Conservation (phyloP, 2,329 filamentous ascomycete genomes). For the Xylaria sp. region DNA sequence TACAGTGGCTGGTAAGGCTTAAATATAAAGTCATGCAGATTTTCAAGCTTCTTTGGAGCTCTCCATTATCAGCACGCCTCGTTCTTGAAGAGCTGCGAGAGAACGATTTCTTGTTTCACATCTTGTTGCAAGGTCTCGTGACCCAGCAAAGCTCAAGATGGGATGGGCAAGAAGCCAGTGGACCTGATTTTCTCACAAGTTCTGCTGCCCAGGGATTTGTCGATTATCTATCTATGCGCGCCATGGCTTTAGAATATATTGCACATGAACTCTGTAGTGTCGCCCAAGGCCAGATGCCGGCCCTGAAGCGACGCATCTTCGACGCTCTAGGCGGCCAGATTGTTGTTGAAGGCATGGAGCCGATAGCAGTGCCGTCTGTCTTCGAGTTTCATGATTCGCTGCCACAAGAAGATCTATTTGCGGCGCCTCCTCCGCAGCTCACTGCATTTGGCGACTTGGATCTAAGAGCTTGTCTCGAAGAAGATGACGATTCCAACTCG, state of each 20-base stretch:
- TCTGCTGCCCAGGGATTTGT: slow-evolving; percentile 75
- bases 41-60: slow-evolving; percentile 84
- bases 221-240: slow-evolving; percentile 81
- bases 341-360: slow-evolving; percentile 71
- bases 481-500: slow-evolving; percentile 65
- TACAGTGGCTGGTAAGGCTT: slow-evolving; percentile 75
- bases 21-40: slow-evolving; percentile 78
- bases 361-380: slow-evolving; percentile 76
- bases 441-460: slow-evolving; percentile 74
- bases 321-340: slow-evolving; percentile 83
- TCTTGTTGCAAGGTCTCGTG: slow-evolving; percentile 77
- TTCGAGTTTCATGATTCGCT: slow-evolving; percentile 96
- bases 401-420: slow-evolving; percentile 62
- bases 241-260: slow-evolving; percentile 84
- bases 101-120: slow-evolving; percentile 81
- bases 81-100: slow-evolving; percentile 83
- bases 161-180: slow-evolving; percentile 73
- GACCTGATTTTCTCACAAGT: slow-evolving; percentile 75
- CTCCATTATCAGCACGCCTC: slow-evolving; percentile 78
- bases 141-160: slow-evolving; percentile 76
- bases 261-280: slow-evolving; percentile 85
- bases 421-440: slow-evolving; percentile 63
- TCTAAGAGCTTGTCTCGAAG: slow-evolving; percentile 71
- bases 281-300: slow-evolving; percentile 75
- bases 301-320: slow-evolving; percentile 74